phyloP scores from a whole-genome alignment of 805 yeast species.

The Starmerella floris region DNA sequence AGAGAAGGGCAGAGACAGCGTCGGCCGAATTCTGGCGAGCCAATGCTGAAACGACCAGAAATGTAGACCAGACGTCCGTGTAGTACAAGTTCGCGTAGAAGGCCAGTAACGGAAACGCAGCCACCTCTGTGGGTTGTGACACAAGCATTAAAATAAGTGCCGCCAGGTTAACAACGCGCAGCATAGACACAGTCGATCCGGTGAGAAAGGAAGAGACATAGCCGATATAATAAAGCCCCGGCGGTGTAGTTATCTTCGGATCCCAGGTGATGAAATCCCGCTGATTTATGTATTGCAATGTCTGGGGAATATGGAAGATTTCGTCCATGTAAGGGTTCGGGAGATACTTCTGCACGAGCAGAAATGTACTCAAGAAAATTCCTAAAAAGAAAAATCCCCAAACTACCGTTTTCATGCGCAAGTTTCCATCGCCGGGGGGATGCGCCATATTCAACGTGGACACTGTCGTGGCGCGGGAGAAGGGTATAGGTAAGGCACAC shows the following conservation, averaged over 20 bases:
- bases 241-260: constrained; percentile 89
- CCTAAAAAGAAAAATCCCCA: too few species aligned
- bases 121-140: constrained; percentile 23
- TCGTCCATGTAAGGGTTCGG: constrained; percentile 44
- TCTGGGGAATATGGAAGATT: constrained; percentile 72
- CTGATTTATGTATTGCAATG: constrained; percentile 49
- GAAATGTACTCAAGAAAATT: not conserved
- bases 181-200: constrained; percentile 23
- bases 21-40: constrained; percentile 22
- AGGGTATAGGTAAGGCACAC: too few species aligned
- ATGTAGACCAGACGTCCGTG: constrained; percentile 87
- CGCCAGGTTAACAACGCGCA: constrained; percentile 48
- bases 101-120: constrained; percentile 55
- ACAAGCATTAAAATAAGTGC: constrained; percentile 16
- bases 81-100: constrained; percentile 69
- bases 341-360: constrained; percentile 11
- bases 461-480: too few species aligned
- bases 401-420: too few species aligned
- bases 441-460: too few species aligned
- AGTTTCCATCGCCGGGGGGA: too few species aligned
- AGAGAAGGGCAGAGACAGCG: constrained; percentile 38
- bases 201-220: constrained; percentile 17
- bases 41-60: constrained; percentile 43
- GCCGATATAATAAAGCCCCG: constrained; percentile 55
- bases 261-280: constrained; percentile 57